phyloP scores from a whole-genome alignment of 2,329 filamentous ascomycete genomes.

The Diaporthe humulicola region DNA sequence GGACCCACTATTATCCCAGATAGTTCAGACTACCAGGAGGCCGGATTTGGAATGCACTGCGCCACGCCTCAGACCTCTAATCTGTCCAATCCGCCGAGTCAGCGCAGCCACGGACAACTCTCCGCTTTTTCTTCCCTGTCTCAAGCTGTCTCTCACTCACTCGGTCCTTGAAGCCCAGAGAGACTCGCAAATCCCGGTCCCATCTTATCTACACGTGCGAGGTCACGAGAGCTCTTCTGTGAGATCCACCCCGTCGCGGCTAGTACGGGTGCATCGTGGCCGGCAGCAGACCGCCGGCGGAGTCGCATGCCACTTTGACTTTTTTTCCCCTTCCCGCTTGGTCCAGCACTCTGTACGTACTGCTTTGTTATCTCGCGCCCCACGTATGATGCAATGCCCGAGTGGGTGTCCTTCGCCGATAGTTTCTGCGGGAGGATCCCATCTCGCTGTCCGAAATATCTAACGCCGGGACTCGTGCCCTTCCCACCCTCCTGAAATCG shows the following conservation, averaged over 20 bases:
- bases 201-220: conserved; percentile 32
- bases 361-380: conserved; percentile 3
- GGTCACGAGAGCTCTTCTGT: neutral
- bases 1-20: conserved; percentile 21
- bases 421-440: conserved; percentile 17
- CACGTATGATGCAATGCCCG: conserved; percentile 39
- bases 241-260: conserved; percentile 16
- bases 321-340: neutral
- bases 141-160: too few relatives aligned
- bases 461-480: conserved; percentile 1
- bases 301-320: neutral
- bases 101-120: neutral
- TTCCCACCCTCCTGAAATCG: conserved; percentile 33
- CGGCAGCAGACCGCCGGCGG: conserved; percentile 9
- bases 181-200: neutral
- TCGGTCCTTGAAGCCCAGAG: too few relatives aligned
- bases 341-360: neutral
- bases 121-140: neutral
- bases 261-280: conserved; percentile 16
- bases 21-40: neutral
- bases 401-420: conserved; percentile 18
- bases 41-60: neutral
- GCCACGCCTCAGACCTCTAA: neutral
- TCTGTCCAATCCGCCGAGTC: neutral
- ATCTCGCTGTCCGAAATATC: conserved; percentile 39